Evolutionary conservation across 2,329 filamentous ascomycete genomes (phyloP).

Genomic region (Aaosphaeria arxii): DNA sequence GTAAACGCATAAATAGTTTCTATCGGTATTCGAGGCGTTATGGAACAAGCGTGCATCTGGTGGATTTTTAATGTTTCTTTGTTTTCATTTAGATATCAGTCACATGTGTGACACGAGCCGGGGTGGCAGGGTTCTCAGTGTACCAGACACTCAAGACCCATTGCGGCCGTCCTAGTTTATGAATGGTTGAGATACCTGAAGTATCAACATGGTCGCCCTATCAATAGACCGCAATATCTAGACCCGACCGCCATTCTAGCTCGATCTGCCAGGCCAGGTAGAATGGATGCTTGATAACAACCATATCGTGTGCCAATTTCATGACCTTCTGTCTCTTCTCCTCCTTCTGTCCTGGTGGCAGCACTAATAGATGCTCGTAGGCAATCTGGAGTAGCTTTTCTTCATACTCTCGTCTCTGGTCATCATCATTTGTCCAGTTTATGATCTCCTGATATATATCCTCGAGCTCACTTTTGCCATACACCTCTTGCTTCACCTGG

Average conservation of each 20-base stretch:
- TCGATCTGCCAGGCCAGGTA: conserved; percentile 87
- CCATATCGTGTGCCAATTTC: conserved; percentile 84
- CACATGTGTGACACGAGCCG: too few species aligned
- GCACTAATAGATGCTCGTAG: conserved; percentile 71
- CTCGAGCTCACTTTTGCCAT: conserved; percentile 72
- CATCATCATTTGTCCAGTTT: conserved; percentile 87
- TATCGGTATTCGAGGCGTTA: too few species aligned
- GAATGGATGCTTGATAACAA: conserved; percentile 90
- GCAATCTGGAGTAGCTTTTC: conserved; percentile 83
- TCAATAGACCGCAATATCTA: conserved; percentile 29
- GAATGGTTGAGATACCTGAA: too few species aligned
- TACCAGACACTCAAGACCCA: too few species aligned
- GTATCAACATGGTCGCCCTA: background rate
- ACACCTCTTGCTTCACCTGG: conserved; percentile 85
- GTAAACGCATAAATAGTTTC: background rate
- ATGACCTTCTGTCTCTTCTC: conserved; percentile 70
- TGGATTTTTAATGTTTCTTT: too few species aligned
- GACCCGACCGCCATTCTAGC: conserved; percentile 73
- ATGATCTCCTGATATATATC: conserved; percentile 78
- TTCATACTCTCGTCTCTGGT: conserved; percentile 77
- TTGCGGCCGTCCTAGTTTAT: too few species aligned
- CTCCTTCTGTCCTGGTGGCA: conserved; percentile 65
- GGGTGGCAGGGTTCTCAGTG: too few species aligned
- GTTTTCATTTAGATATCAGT: too few species aligned
- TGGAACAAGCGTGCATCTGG: too few species aligned